Percentiles rank a stretch among this genome's conserved stretches.
Conservation (phyloP, 2,329 filamentous ascomycete species). For the Paecilomyces formosus region DNA sequence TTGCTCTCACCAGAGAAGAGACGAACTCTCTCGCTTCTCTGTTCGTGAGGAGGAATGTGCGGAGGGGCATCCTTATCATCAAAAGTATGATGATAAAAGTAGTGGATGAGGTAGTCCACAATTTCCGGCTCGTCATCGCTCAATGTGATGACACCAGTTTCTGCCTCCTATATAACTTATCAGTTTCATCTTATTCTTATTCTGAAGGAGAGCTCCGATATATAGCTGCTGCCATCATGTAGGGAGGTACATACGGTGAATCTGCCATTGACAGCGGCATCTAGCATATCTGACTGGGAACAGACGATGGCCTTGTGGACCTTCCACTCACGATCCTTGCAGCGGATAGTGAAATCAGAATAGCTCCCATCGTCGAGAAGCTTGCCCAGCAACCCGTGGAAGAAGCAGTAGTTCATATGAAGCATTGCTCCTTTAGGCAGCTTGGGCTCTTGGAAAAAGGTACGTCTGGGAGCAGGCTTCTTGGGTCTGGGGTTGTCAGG, state of each 20-base stretch:
- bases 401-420: conserved; percentile 1
- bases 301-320: conserved; percentile 10
- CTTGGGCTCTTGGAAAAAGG: background rate
- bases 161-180: conserved; percentile 5
- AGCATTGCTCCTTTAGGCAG: background rate
- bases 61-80: conserved; percentile 2
- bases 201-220: background rate
- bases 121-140: conserved; percentile 8
- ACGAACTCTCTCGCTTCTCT: background rate
- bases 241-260: conserved; percentile 6
- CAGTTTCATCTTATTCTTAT: background rate
- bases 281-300: conserved; percentile 8
- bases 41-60: conserved; percentile 1
- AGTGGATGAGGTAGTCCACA: conserved; percentile 8
- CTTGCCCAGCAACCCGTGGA: conserved; percentile 4
- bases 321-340: conserved; percentile 5
- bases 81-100: conserved; percentile 8
- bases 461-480: background rate
- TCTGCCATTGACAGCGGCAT: conserved; percentile 8
- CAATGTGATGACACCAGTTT: conserved; percentile 5
- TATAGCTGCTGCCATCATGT: background rate
- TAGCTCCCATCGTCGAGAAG: conserved; percentile 6
- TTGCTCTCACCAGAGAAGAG: background rate
- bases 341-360: conserved; percentile 8
- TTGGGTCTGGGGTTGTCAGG: background rate